Evolutionary conservation across 371 early-diverging fungal species (phyloP).

Genomic region (Mucor sp.): DNA sequence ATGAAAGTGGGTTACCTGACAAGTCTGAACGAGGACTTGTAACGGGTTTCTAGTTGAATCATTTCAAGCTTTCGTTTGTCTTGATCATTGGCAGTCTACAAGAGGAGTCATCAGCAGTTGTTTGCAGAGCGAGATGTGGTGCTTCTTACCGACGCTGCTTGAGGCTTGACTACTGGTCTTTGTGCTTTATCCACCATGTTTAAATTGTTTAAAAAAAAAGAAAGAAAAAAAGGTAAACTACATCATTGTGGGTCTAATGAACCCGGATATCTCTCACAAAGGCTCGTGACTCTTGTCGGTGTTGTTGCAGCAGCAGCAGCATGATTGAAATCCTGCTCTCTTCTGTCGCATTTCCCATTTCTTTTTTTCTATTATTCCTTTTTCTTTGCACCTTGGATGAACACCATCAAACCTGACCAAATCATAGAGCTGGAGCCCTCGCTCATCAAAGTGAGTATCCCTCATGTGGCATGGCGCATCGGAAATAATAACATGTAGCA

Average conservation of each 20-base stretch:
- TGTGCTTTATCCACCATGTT: not conserved
- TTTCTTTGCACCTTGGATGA: slow-evolving; percentile 44
- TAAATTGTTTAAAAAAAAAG: not conserved
- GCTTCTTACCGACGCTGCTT: slow-evolving; percentile 8
- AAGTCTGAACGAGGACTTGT: slow-evolving; percentile 22
- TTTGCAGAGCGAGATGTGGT: not conserved
- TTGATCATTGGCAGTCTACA: not conserved
- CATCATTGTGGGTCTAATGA: not conserved
- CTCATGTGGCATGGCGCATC: not conserved
- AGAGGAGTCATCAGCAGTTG: not conserved
- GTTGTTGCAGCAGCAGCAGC: not conserved
- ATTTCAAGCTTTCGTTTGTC: slow-evolving; percentile 25
- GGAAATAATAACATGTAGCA: not conserved
- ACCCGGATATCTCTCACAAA: not conserved
- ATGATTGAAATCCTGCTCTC: not conserved
- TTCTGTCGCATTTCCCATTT: not conserved
- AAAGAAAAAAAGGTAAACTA: not conserved
- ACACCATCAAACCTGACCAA: slow-evolving; percentile 76
- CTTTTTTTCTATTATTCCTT: not conserved
- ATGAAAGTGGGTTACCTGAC: too few relatives aligned
- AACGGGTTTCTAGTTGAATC: slow-evolving; percentile 28
- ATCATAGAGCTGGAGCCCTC: slow-evolving; percentile 87
- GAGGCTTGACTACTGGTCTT: not conserved
- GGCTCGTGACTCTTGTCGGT: not conserved
- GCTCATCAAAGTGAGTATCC: slow-evolving; percentile 74